These are phyloP conservation scores for Triticum turgidum DNA, from an alignment of 176 grass and related monocot species.

Conservation along the genomic window DNA sequence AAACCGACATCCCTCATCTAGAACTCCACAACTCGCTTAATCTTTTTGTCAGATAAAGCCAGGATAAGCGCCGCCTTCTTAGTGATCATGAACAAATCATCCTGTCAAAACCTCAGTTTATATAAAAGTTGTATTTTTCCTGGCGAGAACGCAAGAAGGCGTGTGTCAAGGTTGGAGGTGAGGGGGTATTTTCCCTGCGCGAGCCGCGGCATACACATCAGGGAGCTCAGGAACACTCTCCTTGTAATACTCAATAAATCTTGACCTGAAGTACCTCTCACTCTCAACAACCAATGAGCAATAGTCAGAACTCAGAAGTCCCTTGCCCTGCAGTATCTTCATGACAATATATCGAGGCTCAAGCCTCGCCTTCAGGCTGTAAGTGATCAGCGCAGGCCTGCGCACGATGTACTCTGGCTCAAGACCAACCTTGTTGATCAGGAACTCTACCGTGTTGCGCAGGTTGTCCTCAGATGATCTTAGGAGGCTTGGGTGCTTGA, in stretches of 20 bases:
- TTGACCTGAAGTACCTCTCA: neutral
- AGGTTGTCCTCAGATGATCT: conserved; percentile 23
- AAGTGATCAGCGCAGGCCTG: conserved; percentile 25
- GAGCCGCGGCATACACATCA: conserved; percentile 44
- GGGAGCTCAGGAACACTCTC: conserved; percentile 28
- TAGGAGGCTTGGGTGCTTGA: conserved; percentile 11
- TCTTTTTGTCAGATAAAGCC: neutral
- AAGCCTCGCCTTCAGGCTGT: conserved; percentile 29
- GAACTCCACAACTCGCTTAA: neutral
- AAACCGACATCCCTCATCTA: conserved; percentile 11
- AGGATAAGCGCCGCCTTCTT: neutral
- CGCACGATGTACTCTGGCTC: conserved; percentile 23
- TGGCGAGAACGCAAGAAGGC: too few relatives aligned
- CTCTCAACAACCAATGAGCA: neutral
- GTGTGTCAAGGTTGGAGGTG: neutral
- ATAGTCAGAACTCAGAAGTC: conserved; percentile 4
- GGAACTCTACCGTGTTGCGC: conserved; percentile 31
- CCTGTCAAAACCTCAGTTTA: neutral
- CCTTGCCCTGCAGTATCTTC: conserved; percentile 39
- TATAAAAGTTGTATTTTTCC: neutral
- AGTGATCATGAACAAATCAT: neutral
- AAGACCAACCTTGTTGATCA: conserved; percentile 17
- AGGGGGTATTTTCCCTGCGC: neutral
- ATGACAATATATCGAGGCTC: conserved; percentile 33
- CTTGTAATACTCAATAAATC: conserved; percentile 29